Evolutionary conservation across 2,329 filamentous ascomycete genomes (phyloP).

Genomic region (Sporothrix humicola): DNA sequence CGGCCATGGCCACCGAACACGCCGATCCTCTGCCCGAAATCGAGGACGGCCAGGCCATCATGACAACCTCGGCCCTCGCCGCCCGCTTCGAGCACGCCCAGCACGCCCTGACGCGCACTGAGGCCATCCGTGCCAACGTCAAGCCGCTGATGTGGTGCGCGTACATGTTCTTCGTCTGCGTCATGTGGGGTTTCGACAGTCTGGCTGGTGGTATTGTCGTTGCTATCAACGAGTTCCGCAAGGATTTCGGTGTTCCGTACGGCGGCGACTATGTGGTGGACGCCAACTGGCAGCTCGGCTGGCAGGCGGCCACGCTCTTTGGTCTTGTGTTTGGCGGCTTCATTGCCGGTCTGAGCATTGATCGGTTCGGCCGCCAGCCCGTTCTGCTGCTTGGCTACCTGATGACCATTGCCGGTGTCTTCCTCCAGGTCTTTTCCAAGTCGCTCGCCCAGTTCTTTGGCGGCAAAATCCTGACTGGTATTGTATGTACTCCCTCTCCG

Average conservation of each 20-base stretch:
- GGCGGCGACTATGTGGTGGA: slow-evolving; percentile 47
- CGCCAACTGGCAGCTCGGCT: slow-evolving; percentile 50
- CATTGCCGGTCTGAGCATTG: slow-evolving; percentile 41
- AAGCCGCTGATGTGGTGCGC: slow-evolving; percentile 28
- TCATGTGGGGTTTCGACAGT: slow-evolving; percentile 44
- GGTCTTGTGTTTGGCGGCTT: slow-evolving; percentile 33
- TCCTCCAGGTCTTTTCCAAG: slow-evolving; percentile 46
- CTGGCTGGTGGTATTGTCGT: slow-evolving; percentile 47
- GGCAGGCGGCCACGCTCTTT: slow-evolving; percentile 43
- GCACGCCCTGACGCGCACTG: slow-evolving; percentile 17
- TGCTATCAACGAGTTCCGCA: slow-evolving; percentile 48
- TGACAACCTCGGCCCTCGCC: slow-evolving; percentile 14
- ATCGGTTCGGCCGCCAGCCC: slow-evolving; percentile 42
- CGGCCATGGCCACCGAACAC: neutral
- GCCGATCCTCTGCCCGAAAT: neutral
- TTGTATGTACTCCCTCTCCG: slow-evolving; percentile 31
- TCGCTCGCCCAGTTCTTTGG: slow-evolving; percentile 47
- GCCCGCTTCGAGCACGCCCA: slow-evolving; percentile 24
- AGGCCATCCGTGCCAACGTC: slow-evolving; percentile 17
- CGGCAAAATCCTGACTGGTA: slow-evolving; percentile 47
- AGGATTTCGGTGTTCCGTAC: slow-evolving; percentile 48
- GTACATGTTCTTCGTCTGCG: slow-evolving; percentile 38
- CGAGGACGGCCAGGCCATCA: slow-evolving; percentile 22
- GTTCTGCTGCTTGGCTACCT: slow-evolving; percentile 40
- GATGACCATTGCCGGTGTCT: slow-evolving; percentile 44